These are phyloP conservation scores for Sarocladium brachiariae DNA, from an alignment of 2,329 filamentous ascomycete genomes.

Conservation along the genomic window DNA sequence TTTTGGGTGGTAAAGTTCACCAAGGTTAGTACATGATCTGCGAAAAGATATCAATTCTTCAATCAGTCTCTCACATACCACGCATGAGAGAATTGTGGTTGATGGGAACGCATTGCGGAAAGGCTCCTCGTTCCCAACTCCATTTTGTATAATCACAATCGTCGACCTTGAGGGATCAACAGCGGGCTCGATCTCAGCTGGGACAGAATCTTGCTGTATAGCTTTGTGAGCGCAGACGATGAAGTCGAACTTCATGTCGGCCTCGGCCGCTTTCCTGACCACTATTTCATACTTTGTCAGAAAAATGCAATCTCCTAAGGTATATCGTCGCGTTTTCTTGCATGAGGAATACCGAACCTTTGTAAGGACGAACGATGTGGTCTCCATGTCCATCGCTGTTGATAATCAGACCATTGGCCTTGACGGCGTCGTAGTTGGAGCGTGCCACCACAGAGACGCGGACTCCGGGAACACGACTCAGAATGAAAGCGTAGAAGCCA, in stretches of 20 bases:
- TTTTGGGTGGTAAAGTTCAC: conserved; percentile 14
- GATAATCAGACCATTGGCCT: conserved; percentile 53
- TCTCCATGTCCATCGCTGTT: conserved; percentile 60
- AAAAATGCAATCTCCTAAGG: too few species aligned
- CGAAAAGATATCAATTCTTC: too few species aligned
- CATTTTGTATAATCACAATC: conserved; percentile 65
- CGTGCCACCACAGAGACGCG: conserved; percentile 65
- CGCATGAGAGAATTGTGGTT: conserved; percentile 50
- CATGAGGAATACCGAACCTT: conserved; percentile 25
- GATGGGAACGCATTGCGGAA: conserved; percentile 55
- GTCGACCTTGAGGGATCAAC: conserved; percentile 42
- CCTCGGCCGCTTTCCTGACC: conserved; percentile 45
- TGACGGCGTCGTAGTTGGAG: conserved; percentile 63
- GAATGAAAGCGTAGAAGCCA: conserved; percentile 42
- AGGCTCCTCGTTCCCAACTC: conserved; percentile 61
- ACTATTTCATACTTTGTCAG: too few species aligned
- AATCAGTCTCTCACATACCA: conserved; percentile 30
- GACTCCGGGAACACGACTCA: conserved; percentile 42
- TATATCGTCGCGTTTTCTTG: too few species aligned
- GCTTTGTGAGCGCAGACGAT: conserved; percentile 66
- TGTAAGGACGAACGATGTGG: conserved; percentile 41
- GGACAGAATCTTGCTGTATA: conserved; percentile 58
- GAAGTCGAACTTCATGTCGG: conserved; percentile 41
- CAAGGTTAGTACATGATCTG: too few species aligned
- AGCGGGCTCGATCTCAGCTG: conserved; percentile 53